Conservation (phyloP, 2,329 filamentous ascomycete genomes). For the Aspergillus ochraceoroseus region DNA sequence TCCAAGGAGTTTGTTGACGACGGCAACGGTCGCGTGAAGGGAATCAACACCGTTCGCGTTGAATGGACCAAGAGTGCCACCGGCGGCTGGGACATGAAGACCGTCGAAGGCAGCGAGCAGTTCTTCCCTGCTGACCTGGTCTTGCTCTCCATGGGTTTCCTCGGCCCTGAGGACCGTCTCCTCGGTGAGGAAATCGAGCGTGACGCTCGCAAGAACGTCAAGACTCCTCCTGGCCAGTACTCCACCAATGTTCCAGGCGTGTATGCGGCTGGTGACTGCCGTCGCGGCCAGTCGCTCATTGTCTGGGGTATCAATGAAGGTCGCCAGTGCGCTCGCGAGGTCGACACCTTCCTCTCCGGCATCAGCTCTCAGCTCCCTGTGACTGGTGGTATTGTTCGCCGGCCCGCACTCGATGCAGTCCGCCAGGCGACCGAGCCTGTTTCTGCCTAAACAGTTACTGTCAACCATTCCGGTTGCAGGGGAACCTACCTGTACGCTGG, state of each 20-base stretch:
- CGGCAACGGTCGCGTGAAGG: constrained; percentile 80
- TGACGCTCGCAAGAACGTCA: constrained; percentile 90
- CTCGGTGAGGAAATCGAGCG: constrained; percentile 85
- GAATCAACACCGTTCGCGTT: constrained; percentile 91
- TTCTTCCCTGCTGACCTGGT: constrained; percentile 97
- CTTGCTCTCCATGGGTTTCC: constrained; percentile 93
- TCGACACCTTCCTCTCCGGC: constrained; percentile 79
- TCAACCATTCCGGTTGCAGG: not conserved
- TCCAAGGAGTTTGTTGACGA: constrained; percentile 94
- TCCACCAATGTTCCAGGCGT: constrained; percentile 81
- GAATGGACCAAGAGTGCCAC: constrained; percentile 89
- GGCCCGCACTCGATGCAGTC: constrained; percentile 53
- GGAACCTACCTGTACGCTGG: constrained; percentile 6
- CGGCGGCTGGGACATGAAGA: constrained; percentile 98
- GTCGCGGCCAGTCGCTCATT: constrained; percentile 89
- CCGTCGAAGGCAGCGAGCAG: constrained; percentile 84
- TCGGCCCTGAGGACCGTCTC: constrained; percentile 84
- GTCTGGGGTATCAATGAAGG: constrained; percentile 99
- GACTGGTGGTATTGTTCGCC: constrained; percentile 88
- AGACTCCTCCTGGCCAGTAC: constrained; percentile 84
- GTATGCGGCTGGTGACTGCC: constrained; percentile 92
- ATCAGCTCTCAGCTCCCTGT: constrained; percentile 72
- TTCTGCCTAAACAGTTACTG: constrained; percentile 26
- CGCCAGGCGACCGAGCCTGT: constrained; percentile 31
- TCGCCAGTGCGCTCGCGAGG: constrained; percentile 83